Evolutionary conservation across 768 basidiomycete genomes (phyloP).

Genomic region (Naematelia encephala): DNA sequence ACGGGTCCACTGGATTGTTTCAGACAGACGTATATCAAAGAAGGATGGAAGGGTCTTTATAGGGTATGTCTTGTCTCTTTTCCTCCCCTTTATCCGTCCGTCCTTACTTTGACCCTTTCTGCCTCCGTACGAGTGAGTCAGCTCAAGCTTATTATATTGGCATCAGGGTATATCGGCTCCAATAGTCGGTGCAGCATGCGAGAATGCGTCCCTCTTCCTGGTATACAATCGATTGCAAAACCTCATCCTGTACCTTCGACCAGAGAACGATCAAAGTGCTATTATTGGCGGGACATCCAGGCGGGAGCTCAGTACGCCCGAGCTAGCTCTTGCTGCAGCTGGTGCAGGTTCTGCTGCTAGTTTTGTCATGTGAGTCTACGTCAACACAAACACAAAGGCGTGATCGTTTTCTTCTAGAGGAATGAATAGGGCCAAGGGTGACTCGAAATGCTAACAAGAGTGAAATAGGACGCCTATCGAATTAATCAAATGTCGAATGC

Average conservation of each 20-base stretch:
- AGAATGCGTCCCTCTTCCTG: slow-evolving; percentile 84
- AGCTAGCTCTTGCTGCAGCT: slow-evolving; percentile 74
- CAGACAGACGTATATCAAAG: slow-evolving; percentile 69
- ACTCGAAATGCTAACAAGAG: slow-evolving; percentile 3
- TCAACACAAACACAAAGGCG: no score
- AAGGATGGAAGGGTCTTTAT: slow-evolving; percentile 81
- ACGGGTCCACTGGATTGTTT: slow-evolving; percentile 86
- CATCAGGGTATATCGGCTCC: slow-evolving; percentile 86
- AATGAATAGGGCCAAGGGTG: no score
- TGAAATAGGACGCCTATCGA: slow-evolving; percentile 77
- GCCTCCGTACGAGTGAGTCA: neutral
- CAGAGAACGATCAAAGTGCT: slow-evolving; percentile 4
- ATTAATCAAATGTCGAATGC: slow-evolving; percentile 96
- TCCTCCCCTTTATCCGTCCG: neutral
- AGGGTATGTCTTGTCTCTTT: slow-evolving; percentile 59
- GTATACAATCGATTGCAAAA: slow-evolving; percentile 68
- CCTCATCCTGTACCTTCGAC: slow-evolving; percentile 33
- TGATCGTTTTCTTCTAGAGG: no score
- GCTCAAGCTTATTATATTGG: neutral
- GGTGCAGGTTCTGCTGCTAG: slow-evolving; percentile 84
- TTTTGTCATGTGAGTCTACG: slow-evolving; percentile 74
- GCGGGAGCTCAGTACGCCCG: slow-evolving; percentile 51
- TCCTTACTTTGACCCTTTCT: neutral
- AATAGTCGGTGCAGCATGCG: slow-evolving; percentile 83
- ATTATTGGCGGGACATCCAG: no score